Evolutionary conservation across 106 monocot genomes (phyloP), one percentile per base, ranked within the genome.

Genomic region (Platanthera guangdongensis): DNA sequence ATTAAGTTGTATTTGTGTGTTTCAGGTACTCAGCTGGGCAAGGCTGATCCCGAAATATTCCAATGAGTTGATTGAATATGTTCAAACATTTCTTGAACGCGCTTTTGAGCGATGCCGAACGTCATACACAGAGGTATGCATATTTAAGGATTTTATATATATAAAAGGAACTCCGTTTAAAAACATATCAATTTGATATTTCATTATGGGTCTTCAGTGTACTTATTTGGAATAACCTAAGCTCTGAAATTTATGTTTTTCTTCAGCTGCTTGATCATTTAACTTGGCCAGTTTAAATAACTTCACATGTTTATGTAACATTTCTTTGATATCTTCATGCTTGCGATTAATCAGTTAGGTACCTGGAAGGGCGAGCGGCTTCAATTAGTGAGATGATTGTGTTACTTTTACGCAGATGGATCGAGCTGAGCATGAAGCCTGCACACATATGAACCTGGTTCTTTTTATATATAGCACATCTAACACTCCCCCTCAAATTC

Each of bases 11-110:
- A 0, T 75, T 76, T 76, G 7, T 55, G 72, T 78, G 15, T 30
- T 65, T 79, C 80, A 99, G 97, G 91, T 94, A 39, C 86, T 99
- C 75, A 86, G 84, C 73, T 99, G 97, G 97, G 97, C 89, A 77
- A 87, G 87, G 50, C 77, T 94, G 82, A 94, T 99, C 85, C 97
- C 97, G 51, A 99, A 99, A 76, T 99, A 88, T 84, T 81, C 92
- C 7, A 75, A 77, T 81, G 97, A 94, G 75, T 86, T 99, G n/a
- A 84, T 99, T 79, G 97, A 99, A 70, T 94, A 92, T 90, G 97
- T 94, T 47, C 87, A 84, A 73, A 94, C 97, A 48, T 94, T 99
- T 85, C 86, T 99, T 28, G 97, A 99, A 65, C 91, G 97, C 69
- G 73, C 97, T 50, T 81, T 94, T 83, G 97, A 99, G 80, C 88